These are phyloP conservation scores for Skeletonema menzelii DNA, from an alignment of 108 stramenopile genomes.

Conservation along the genomic window DNA sequence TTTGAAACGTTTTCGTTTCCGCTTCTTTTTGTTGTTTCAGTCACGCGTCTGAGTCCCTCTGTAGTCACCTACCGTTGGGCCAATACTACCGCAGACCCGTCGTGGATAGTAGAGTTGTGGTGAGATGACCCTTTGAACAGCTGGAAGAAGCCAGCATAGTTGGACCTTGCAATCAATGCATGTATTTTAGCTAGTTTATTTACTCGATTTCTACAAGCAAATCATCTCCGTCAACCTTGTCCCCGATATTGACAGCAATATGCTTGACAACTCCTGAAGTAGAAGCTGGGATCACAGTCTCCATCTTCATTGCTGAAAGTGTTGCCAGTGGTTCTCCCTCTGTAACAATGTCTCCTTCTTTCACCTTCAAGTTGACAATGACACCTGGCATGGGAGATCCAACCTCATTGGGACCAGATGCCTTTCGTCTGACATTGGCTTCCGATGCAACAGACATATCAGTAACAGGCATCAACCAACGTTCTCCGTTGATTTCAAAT, in stretches of 20 bases:
- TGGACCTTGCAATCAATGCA: too few relatives aligned
- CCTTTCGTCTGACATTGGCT: conserved; percentile 58
- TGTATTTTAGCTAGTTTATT: too few relatives aligned
- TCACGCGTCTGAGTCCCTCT: too few relatives aligned
- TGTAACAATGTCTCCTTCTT: conserved; percentile 84
- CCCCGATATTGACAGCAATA: conserved; percentile 79
- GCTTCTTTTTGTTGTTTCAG: too few relatives aligned
- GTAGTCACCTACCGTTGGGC: too few relatives aligned
- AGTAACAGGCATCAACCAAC: conserved; percentile 66
- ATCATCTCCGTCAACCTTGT: conserved; percentile 87
- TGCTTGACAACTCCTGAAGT: conserved; percentile 68
- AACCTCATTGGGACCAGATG: conserved; percentile 61
- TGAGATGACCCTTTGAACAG: too few relatives aligned
- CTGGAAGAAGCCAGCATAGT: too few relatives aligned
- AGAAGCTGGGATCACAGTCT: conserved; percentile 85
- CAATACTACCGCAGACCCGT: too few relatives aligned
- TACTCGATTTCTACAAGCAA: conserved; percentile 80
- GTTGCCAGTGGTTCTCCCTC: conserved; percentile 87
- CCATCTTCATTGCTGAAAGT: conserved; percentile 97
- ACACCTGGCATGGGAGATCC: conserved; percentile 94
- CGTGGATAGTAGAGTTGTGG: too few relatives aligned
- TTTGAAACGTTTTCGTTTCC: too few relatives aligned
- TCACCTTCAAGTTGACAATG: conserved; percentile 82
- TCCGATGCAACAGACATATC: conserved; percentile 47
- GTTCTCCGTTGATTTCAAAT: conserved; percentile 90